Evolutionary conservation across 1,284 basidiomycete species (phyloP), one percentile per base, ranked within the genome.

Genomic region (Tylopilus sp.): DNA sequence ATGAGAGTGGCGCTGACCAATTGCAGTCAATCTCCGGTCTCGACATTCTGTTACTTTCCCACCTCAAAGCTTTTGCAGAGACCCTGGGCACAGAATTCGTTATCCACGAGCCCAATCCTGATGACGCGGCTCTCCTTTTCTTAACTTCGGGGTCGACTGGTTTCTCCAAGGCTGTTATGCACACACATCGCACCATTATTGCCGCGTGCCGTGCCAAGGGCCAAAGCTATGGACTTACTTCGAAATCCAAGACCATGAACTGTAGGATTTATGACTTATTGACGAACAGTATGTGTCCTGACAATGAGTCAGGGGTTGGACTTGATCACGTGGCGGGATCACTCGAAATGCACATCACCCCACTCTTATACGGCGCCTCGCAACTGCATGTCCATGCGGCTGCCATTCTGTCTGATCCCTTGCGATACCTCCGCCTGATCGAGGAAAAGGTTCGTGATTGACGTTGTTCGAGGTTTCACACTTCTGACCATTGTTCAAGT

Each of bases 301-400:
- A 61, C 23, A 15, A 30, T 1, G n/a, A 19, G 35, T 25, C 37
- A 64, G 65, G 66, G 69, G 68, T 71, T 4, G 66, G 66, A 16
- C 68, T 70, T 23, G 69, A 70, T 38, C 68, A 70, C 40, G 69
- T 70, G n/a, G 68, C 68, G 8, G 68, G 67, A 13, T 70, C 68
- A 4, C 50, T 64, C 3, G 62, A 64, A 40, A 64, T 64, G 65
- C 64, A 64, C 13, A 23, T 63, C 3, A 49, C 63, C 0, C 63
- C 63, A 11, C 54, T 65, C 0, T 18, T 65, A 6, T 68, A 40
- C 3, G 66, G 66, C 26, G 54, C 64, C n/a, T 62, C 62, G n/a
- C 63, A 65, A 18, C 25, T 65, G 8, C 63, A 65, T 30, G 63
- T 65, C 18, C 65, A 65, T 9, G 53, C 60, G n/a, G 63, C 65